Base-by-base conservation (phyloP, 2,329 filamentous ascomycete genomes). In the Teratosphaeria epicoccoides region DNA sequence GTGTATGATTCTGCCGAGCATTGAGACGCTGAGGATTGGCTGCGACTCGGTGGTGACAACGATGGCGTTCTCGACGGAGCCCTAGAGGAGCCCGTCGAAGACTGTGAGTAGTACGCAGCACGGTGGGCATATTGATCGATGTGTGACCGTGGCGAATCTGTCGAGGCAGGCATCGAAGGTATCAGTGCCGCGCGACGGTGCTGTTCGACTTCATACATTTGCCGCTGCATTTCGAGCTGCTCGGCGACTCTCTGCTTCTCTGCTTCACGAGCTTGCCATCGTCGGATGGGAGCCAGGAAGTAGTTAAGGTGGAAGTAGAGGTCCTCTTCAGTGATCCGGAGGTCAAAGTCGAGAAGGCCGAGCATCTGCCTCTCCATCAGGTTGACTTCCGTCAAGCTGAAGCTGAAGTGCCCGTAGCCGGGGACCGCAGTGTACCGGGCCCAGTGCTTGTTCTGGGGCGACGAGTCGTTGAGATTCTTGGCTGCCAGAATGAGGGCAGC, bases 361-460 rank as follows among this genome's bases (percentile, higher is more conserved):
- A 98, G 84, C 25, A 98, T 80, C 73, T 98, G 93, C 79, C 95
- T 94, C 79, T 98, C 93, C 93, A 98, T 98, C 56, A 97, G 79
- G 76, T 98, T 98, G 63, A 98, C 93, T 73, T 98, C 93, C 29
- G 88, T 93, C 60, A 90, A 79, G 63, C 84, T 91, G 77, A 98
- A 97, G 62, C 89, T 87, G 65, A 97, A 98, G 65, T 77, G 81
- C 10, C 83, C 82, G 68, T 77, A 85, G 50, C 80, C 81, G 56
- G 77, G 78, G 61, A 95, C 84, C 63, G 84, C 75, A 54, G 86
- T 95, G 77, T 97, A 98, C 64, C 83, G 85, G 59, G 93, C 90
- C 93, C 93, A 98, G 78, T 98, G 93, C 83, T 97, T 97, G 81
- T 98, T 98, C 83, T 97, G 97, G 57, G 93, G 93, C 11, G 89